Evolutionary conservation across 2,329 filamentous ascomycete genomes (phyloP).

Genomic region (Lecanicillium sp.): DNA sequence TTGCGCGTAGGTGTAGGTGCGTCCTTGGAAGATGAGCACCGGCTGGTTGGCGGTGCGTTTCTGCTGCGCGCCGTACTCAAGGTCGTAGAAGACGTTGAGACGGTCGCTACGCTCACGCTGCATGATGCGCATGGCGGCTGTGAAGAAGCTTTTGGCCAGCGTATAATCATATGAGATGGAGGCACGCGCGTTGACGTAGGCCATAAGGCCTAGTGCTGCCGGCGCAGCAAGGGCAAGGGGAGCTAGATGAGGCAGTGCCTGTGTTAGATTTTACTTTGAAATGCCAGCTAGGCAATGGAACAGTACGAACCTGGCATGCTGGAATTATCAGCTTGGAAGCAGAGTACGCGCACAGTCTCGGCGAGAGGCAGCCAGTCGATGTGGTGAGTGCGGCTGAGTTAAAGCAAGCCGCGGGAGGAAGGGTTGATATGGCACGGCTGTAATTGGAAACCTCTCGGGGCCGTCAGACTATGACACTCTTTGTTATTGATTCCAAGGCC

Average conservation of each 20-base stretch:
- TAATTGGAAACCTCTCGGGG: too few species aligned
- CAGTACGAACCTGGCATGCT: too few species aligned
- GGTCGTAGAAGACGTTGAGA: conserved; percentile 66
- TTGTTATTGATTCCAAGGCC: too few species aligned
- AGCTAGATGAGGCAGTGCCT: neutral
- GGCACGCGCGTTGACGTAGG: conserved; percentile 1
- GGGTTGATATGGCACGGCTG: too few species aligned
- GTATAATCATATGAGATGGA: neutral
- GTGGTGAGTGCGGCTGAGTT: too few species aligned
- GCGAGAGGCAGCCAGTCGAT: too few species aligned
- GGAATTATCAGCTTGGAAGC: too few species aligned
- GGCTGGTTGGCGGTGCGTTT: conserved; percentile 40
- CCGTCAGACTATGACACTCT: too few species aligned
- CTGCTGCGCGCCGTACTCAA: conserved; percentile 58
- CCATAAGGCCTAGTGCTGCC: neutral
- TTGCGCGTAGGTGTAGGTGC: conserved; percentile 63
- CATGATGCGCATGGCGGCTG: conserved; percentile 32
- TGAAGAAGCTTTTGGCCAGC: conserved; percentile 29
- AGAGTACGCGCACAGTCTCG: too few species aligned
- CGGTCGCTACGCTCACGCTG: conserved; percentile 49
- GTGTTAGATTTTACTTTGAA: too few species aligned
- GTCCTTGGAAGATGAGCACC: conserved; percentile 63
- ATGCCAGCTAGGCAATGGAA: too few species aligned
- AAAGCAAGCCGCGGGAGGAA: too few species aligned
- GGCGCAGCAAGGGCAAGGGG: neutral